Evolutionary conservation across 192 early-diverging fungal species (phyloP).

Genomic region (Backusella tarrabulga): DNA sequence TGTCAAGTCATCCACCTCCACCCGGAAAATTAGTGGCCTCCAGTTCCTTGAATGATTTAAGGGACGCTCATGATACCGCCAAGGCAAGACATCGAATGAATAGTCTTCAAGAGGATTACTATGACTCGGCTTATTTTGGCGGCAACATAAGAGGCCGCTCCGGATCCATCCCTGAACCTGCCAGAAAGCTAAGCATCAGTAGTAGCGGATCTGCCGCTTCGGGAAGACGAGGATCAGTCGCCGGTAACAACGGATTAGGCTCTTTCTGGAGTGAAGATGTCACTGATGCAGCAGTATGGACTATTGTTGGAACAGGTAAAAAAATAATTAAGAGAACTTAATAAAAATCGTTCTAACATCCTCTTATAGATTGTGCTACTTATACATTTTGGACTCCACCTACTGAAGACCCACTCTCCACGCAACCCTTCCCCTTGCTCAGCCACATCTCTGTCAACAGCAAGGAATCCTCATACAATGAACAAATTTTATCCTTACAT

Average conservation of each 20-base stretch:
- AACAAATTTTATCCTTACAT: slow-evolving; percentile 51
- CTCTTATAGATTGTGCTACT: slow-evolving; percentile 42
- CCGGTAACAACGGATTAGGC: slow-evolving; percentile 26
- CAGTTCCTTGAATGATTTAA: slow-evolving; percentile 7
- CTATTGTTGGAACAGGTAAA: slow-evolving; percentile 82
- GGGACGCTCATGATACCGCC: not conserved
- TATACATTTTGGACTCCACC: slow-evolving; percentile 39
- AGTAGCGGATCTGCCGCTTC: slow-evolving; percentile 7
- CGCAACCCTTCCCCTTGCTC: slow-evolving; percentile 37
- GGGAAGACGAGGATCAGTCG: slow-evolving; percentile 2
- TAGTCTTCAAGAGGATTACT: slow-evolving; percentile 44
- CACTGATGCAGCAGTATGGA: slow-evolving; percentile 88
- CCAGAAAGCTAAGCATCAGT: slow-evolving; percentile 26
- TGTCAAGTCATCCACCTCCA: not conserved
- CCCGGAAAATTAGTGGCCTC: slow-evolving; percentile 16
- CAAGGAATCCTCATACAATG: not conserved
- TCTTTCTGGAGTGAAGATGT: slow-evolving; percentile 77
- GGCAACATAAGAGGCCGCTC: not conserved
- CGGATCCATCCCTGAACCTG: not conserved
- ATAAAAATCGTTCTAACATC: too few relatives aligned
- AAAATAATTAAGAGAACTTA: not conserved
- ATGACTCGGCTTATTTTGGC: not conserved
- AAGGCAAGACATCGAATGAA: slow-evolving; percentile 44
- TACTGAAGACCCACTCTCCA: not conserved
- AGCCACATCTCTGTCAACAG: slow-evolving; percentile 33